Percentiles rank a stretch among this genome's conserved stretches.
These are phyloP conservation scores for Phaffomyces thermotolerans DNA, from an alignment of 805 yeast genomes.

Conservation along the genomic window DNA sequence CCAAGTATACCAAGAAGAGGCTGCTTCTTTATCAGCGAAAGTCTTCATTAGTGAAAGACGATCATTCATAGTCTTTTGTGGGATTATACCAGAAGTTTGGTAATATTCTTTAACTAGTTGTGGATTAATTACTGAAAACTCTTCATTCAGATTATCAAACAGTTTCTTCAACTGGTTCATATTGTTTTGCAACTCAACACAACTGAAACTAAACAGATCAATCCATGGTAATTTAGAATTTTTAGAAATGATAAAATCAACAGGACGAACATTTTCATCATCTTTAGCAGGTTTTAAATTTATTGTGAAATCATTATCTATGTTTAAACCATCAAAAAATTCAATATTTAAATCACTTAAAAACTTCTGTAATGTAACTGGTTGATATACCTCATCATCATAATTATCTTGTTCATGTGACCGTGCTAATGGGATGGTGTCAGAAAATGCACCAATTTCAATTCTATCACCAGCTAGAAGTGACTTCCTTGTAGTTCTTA, in stretches of 20 bases:
- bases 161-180: conserved; percentile 18
- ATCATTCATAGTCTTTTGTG: conserved; percentile 22
- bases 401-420: conserved; percentile 15
- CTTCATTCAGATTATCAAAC: conserved; percentile 20
- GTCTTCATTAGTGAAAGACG: conserved; percentile 20
- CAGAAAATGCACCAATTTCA: conserved; percentile 11
- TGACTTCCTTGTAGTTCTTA: conserved; percentile 15
- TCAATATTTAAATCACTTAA: conserved; percentile 21
- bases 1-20: conserved; percentile 22
- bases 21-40: conserved; percentile 22
- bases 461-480: conserved; percentile 11
- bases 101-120: conserved; percentile 21
- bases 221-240: conserved; percentile 21
- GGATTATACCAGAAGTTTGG: conserved; percentile 11
- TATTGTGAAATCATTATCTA: conserved; percentile 18
- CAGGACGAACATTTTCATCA: not conserved
- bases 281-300: conserved; percentile 10
- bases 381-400: conserved; percentile 15
- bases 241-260: conserved; percentile 19
- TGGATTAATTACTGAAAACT: conserved; percentile 23
- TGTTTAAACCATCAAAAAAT: conserved; percentile 22
- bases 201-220: conserved; percentile 22
- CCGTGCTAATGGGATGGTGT: conserved; percentile 18
- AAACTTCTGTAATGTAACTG: conserved; percentile 19
- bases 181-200: conserved; percentile 22